Evolutionary conservation across 2,329 filamentous ascomycete genomes (phyloP).

Genomic region (Drechmeria coniospora): DNA sequence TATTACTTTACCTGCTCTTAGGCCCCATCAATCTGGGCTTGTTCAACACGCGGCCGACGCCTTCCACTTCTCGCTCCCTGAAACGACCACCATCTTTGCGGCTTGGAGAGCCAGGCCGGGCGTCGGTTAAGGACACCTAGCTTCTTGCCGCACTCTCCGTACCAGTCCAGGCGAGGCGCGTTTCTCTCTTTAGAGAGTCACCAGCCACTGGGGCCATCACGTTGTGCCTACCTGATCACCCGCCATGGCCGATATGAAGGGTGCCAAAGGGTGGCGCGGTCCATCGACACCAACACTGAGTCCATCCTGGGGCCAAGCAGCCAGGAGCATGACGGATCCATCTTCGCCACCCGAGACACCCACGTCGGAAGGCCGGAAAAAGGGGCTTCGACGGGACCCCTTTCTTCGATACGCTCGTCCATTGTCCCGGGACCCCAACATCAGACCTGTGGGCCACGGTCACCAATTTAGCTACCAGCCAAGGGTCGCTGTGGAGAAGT

Average conservation of each 20-base stretch:
- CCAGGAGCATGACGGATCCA: slow-evolving; percentile 17
- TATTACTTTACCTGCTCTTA: too few relatives aligned
- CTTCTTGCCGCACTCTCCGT: too few relatives aligned
- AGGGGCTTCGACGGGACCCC: slow-evolving; percentile 16
- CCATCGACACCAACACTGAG: slow-evolving; percentile 23
- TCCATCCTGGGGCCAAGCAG: slow-evolving; percentile 10
- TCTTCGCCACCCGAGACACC: slow-evolving; percentile 34
- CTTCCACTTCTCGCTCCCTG: too few relatives aligned
- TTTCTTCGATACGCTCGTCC: slow-evolving; percentile 16
- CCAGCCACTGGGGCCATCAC: too few relatives aligned
- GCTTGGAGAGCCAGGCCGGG: too few relatives aligned
- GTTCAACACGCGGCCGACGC: too few relatives aligned
- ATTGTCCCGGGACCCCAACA: slow-evolving; percentile 21
- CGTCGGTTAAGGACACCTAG: too few relatives aligned
- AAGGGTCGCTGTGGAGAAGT: slow-evolving; percentile 16
- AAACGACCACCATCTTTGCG: too few relatives aligned
- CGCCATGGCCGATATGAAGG: slow-evolving; percentile 4
- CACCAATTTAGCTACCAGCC: slow-evolving; percentile 27
- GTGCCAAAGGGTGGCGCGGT: slow-evolving; percentile 13
- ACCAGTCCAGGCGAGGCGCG: too few relatives aligned
- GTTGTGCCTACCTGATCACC: slow-evolving; percentile 5
- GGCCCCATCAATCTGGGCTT: too few relatives aligned
- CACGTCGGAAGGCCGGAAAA: slow-evolving; percentile 21
- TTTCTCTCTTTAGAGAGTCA: too few relatives aligned
- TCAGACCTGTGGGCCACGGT: slow-evolving; percentile 25